Percentiles rank a stretch among this genome's conserved stretches.
These are phyloP conservation scores for Blastomyces parvus DNA, from an alignment of 2,329 filamentous ascomycete species.

Conservation along the genomic window DNA sequence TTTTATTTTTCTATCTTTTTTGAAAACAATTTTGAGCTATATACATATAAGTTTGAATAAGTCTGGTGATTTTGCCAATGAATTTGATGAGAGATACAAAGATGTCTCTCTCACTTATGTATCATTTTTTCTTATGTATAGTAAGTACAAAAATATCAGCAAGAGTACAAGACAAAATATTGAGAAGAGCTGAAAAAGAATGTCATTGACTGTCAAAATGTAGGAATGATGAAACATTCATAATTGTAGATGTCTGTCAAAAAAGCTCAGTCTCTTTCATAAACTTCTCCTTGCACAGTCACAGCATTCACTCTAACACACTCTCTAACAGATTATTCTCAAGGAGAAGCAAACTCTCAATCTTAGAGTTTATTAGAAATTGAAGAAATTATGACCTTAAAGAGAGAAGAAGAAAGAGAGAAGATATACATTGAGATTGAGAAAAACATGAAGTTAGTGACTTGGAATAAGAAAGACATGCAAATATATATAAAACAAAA, in stretches of 20 bases:
- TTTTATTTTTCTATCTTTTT: not conserved
- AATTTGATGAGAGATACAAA: too few species aligned
- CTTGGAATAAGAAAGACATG: not conserved
- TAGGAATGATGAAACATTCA: not conserved
- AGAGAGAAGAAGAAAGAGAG: not conserved
- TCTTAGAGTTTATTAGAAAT: not conserved
- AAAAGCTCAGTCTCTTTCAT: not conserved
- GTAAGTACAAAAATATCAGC: too few species aligned
- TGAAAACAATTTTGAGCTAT: not conserved
- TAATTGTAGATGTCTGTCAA: too few species aligned
- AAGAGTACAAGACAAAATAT: too few species aligned
- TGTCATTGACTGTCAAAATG: not conserved
- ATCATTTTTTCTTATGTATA: too few species aligned
- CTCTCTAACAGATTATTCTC: not conserved
- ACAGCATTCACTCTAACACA: not conserved
- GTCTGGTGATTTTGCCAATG: too few species aligned
- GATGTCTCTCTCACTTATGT: too few species aligned
- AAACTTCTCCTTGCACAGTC: not conserved
- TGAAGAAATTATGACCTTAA: not conserved
- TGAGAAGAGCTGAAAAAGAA: too few species aligned
- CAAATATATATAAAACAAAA: not conserved
- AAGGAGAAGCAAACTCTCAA: not conserved
- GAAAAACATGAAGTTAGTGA: too few species aligned
- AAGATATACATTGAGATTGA: not conserved
- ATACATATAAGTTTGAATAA: too few species aligned